Conservation (phyloP, 345 rosid species). For the Ailanthus altissimus region DNA sequence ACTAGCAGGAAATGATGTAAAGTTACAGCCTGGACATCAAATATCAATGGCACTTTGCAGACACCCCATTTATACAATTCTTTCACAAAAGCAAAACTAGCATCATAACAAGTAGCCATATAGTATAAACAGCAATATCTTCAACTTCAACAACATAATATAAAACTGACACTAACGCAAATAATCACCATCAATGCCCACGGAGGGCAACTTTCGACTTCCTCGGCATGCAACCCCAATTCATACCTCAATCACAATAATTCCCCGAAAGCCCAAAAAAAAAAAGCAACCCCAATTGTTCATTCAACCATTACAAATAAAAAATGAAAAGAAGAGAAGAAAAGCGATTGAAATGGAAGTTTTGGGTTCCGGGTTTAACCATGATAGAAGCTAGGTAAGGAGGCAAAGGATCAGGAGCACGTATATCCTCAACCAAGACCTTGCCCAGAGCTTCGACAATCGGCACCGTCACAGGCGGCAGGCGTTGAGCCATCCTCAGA, state of each 20-base stretch:
- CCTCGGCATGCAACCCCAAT: background rate
- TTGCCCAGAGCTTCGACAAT: constrained; percentile 74
- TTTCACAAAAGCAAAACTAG: background rate
- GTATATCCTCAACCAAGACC: constrained; percentile 80
- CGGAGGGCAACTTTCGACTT: background rate
- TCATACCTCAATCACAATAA: background rate
- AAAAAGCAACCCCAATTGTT: constrained; percentile 1
- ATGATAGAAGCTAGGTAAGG: constrained; percentile 94
- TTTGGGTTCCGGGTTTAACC: constrained; percentile 33
- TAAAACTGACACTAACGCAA: background rate
- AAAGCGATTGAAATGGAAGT: background rate
- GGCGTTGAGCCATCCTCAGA: constrained; percentile 56
- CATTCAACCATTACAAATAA: background rate
- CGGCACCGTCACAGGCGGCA: constrained; percentile 55
- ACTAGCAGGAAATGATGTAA: background rate
- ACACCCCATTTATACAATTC: background rate
- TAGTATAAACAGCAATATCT: background rate
- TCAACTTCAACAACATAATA: background rate
- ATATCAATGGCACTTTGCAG: background rate
- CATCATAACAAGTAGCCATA: background rate
- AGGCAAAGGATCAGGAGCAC: constrained; percentile 85
- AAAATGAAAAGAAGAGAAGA: background rate
- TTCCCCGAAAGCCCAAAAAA: background rate
- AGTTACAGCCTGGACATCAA: background rate
- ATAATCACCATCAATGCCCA: background rate